Evolutionary conservation across 331 rosid species (phyloP), one percentile per base, ranked within the genome.

Genomic region (Dryas integrifolia): DNA sequence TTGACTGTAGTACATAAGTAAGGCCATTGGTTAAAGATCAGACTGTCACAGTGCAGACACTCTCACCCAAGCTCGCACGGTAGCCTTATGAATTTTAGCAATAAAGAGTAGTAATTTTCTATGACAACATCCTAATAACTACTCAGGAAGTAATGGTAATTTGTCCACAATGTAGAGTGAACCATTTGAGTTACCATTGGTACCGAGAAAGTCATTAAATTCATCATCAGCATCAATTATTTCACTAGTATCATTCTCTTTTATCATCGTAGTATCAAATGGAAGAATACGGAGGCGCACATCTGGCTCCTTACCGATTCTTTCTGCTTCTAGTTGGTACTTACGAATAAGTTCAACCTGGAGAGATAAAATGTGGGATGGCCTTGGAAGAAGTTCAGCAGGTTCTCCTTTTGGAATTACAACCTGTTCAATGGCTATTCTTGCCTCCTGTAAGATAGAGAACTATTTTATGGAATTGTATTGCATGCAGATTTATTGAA

Each of bases 311-410:
- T 64, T 73, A 49, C 63, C 75, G 5, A 87, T 82, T 84, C 77
- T 84, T 80, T 78, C 89, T 1, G 85, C 86, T 69, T 84, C 84
- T 30, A 91, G 81, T 59, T 84, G 88, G 88, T 89, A 94, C 64
- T 83, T 84, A 16, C 83, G 85, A 46, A 85, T 82, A 77, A 94
- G 89, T 44, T 86, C 87, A 5, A 85, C 73, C 89, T 88, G 98
- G 76, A 86, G 82, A 58, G 92, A 77, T 51, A 85, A 67, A 67
- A 88, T 82, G 59, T 69, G 81, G 56, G 90, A 48, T 70, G 93
- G 77, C 72, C 98, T 85, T n/a, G 97, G 97, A 60, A 91, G 89
- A 59, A 91, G 92, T 65, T 94, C 96, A 63, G 82, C 88, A 5
- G 89, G 67, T 74, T 91, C 96, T 62, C 86, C 90, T 76, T 82